Evolutionary conservation across 306 rosid genomes (phyloP).

Genomic region (Sphenostylis stenocarpa): DNA sequence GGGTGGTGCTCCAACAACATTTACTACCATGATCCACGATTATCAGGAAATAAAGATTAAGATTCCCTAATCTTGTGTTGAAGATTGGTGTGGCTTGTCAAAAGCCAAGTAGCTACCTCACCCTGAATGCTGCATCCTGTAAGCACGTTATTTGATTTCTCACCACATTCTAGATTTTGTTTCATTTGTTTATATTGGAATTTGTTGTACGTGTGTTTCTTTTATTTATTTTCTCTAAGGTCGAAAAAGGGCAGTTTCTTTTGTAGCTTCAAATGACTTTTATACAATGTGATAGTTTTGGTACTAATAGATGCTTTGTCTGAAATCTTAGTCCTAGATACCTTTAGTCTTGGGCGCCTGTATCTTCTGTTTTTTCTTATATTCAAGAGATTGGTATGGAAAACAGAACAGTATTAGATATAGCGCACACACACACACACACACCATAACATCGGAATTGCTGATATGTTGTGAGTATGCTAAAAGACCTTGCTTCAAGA

Average conservation of each 20-base stretch:
- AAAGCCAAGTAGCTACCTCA: constrained; percentile 46
- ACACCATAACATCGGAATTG: constrained; percentile 5
- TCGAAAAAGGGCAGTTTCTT: constrained; percentile 43
- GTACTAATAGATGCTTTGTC: constrained; percentile 42
- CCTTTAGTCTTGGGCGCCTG: constrained; percentile 28
- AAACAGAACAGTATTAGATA: constrained; percentile 22
- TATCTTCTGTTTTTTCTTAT: constrained; percentile 33
- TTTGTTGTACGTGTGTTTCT: constrained; percentile 61
- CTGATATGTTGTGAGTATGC: background rate
- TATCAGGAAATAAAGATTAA: constrained; percentile 32
- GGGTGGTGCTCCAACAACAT: constrained; percentile 30
- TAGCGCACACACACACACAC: background rate
- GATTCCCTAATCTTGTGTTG: constrained; percentile 32
- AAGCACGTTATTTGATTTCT: constrained; percentile 75
- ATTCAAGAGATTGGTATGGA: constrained; percentile 25
- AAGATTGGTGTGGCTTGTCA: constrained; percentile 46
- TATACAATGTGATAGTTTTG: constrained; percentile 48
- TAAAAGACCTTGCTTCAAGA: constrained; percentile 8
- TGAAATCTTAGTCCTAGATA: constrained; percentile 22
- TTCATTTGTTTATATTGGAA: constrained; percentile 72
- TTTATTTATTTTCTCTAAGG: constrained; percentile 31
- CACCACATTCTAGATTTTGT: constrained; percentile 65
- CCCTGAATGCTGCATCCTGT: constrained; percentile 83
- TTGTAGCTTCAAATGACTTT: constrained; percentile 50
- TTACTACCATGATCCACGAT: constrained; percentile 25